Base-by-base conservation (phyloP, 352 stramenopile genomes). In the Globisporangium carolinianum region DNA sequence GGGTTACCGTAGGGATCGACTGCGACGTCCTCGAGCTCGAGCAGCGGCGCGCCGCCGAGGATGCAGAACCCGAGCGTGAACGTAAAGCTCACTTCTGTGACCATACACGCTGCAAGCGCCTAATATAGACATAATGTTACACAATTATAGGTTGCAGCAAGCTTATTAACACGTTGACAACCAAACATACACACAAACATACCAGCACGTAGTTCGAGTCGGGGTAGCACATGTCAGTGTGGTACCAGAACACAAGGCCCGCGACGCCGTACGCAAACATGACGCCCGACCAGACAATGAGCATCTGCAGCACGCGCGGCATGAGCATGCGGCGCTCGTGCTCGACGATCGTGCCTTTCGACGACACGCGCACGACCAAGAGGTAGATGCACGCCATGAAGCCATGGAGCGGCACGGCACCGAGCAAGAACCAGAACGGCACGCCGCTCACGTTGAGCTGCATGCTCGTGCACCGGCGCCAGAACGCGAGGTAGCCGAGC, bases 261-360 rank as follows among this genome's bases (percentile, higher is more conserved):
- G 63, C 63, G 47, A 76, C 54, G 53, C 83, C 83, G 60, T 82
- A 91, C 49, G 42, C 66, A 50, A 86, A 62, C 47, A 92, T 81
- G 58, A 87, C n/a, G 6, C 77, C 57, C 14, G 80, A 87, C 83
- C 83, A 95, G 47, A 90, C 69, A 39, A 78, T 62, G 57, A 91
- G 83, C 15, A 89, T 84, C 11, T 91, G 78, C 50, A 95, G 63
- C 62, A 95, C 71, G 14, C 73, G 67, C 48, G 84, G 84, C 83
- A 95, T 95, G 53, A 95, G 69, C 61, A 95, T 76, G 61, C 85
- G 85, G n/a, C 75, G 81, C 64, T 95, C 85, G 68, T 91, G 75
- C 58, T 90, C 79, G 43, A 95, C 71, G 60, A 95, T 95, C 54
- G 85, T 93, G 52, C 85, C 85, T 65, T 90, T 87, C 17, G 77